These are phyloP conservation scores for Brassica cretica DNA, from an alignment of 345 rosid genomes.

Conservation along the genomic window DNA sequence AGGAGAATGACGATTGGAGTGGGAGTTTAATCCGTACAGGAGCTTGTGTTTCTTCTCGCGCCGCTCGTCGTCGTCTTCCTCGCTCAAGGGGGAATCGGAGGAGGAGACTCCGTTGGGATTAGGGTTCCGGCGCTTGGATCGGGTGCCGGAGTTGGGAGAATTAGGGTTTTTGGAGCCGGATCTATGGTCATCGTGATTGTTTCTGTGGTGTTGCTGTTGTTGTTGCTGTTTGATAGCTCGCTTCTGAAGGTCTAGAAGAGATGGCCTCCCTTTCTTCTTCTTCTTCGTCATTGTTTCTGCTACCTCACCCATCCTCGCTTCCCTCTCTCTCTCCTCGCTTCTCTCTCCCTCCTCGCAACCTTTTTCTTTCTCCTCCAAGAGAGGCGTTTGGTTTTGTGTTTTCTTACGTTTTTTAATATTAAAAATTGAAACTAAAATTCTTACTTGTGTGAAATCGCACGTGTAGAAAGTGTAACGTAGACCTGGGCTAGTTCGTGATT, in stretches of 20 bases:
- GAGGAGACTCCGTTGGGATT: constrained; percentile 38
- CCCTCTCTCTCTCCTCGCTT: not conserved
- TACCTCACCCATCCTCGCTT: constrained; percentile 49
- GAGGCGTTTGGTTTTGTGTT: constrained; percentile 41
- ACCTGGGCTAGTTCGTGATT: not conserved
- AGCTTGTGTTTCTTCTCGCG: constrained; percentile 69
- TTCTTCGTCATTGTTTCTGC: constrained; percentile 65
- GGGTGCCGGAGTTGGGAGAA: constrained; percentile 45
- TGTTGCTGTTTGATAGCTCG: constrained; percentile 78
- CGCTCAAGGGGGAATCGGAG: constrained; percentile 37
- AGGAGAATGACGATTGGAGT: constrained; percentile 40
- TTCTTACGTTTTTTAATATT: constrained; percentile 17
- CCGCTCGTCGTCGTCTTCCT: constrained; percentile 59
- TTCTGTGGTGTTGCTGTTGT: constrained; percentile 18
- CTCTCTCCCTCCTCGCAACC: not conserved
- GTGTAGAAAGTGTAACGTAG: constrained; percentile 1
- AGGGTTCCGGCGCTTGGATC: constrained; percentile 62
- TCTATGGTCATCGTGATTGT: constrained; percentile 36
- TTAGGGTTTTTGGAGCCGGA: constrained; percentile 62
- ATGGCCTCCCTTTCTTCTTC: constrained; percentile 98
- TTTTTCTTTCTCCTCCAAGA: not conserved
- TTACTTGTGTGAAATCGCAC: not conserved
- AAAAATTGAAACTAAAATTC: not conserved
- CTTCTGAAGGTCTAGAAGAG: constrained; percentile 87
- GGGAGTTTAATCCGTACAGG: constrained; percentile 62